Evolutionary conservation across 75 land plant species (phyloP).

Genomic region (Picea glauca): DNA sequence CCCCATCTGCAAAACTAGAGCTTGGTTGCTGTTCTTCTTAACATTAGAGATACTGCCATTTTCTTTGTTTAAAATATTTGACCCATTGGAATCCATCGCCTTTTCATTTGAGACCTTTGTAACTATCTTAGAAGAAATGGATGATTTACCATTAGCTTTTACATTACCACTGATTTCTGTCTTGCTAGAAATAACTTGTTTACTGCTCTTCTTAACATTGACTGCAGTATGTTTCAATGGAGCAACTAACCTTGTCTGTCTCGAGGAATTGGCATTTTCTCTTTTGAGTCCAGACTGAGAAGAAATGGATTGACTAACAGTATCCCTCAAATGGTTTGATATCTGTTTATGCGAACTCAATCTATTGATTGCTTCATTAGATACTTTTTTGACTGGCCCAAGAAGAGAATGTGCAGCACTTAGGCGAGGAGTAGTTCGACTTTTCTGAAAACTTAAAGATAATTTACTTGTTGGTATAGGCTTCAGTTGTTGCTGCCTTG

Average conservation of each 20-base stretch:
- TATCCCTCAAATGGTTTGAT: not conserved
- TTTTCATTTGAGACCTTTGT: not conserved
- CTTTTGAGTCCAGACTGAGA: not conserved
- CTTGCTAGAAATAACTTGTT: not conserved
- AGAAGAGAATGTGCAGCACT: conserved; percentile 7
- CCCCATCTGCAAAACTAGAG: not conserved
- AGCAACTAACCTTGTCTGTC: not conserved
- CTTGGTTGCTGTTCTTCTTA: conserved; percentile 1
- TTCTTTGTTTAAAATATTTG: conserved; percentile 4
- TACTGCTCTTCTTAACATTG: not conserved
- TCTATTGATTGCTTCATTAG: conserved; percentile 11
- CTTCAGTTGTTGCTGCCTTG: conserved; percentile 2
- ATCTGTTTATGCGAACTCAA: conserved; percentile 3
- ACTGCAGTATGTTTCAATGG: not conserved
- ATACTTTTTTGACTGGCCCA: conserved; percentile 2
- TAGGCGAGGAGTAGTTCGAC: not conserved
- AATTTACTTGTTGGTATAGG: not conserved
- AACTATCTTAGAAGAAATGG: not conserved
- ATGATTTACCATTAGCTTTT: not conserved
- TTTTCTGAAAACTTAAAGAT: conserved; percentile 6
- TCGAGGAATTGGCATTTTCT: not conserved
- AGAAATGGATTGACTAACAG: not conserved
- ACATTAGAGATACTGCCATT: conserved; percentile 2
- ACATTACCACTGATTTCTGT: not conserved
- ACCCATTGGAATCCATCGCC: not conserved